Base-by-base conservation (phyloP, 768 basidiomycete genomes). In the Collybia nuda region DNA sequence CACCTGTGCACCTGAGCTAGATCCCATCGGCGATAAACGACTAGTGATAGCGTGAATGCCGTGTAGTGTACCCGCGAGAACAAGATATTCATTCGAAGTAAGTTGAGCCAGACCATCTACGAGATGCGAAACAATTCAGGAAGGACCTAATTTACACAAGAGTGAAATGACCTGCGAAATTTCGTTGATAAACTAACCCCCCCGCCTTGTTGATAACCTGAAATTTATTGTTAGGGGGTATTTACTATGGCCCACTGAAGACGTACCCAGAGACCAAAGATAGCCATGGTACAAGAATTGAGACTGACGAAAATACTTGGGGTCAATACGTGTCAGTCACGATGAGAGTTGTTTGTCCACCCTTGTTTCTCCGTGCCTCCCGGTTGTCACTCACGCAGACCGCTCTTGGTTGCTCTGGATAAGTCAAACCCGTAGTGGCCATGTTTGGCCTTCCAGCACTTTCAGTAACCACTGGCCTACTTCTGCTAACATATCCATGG, bases 31-130 rank as follows among this genome's bases (percentile, higher is more conserved):
- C 4, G 90, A 93, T 40, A 99, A 75, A 39, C 91, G 83, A 55
- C 88, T 87, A 0, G 96, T 98, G 59, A 98, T 98, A n/a, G 97
- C 97, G 60, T 98, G 97, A 23, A 99, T 96, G 44, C 96, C 95
- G 56, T 98, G 97, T 32, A 98, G 71, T 12, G 97, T 98, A 39
- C 96, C 96, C 2, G 97, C 97, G 36, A 98, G 82, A 15, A 98
- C 91, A 47, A 99, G 84, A 57, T 93, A 88, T 73, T 97, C 94
- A 69, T 97, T 97, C 18, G 95, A 92, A 6, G 90, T 90, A 47
- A 96, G 75, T 50, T 86, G 81, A 7, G 93, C 86, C 42, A 98
- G 84, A n/a, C 93, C 94, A 57, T 95, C 97, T 97, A 66, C 22
- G 40, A 23, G 48, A 18, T n/a, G 40, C 43, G 37, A 39, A 26